Percentiles rank a stretch among this genome's conserved stretches.
Evolutionary conservation across 2,329 filamentous ascomycete genomes (phyloP).

Genomic region (Beauveria australis): DNA sequence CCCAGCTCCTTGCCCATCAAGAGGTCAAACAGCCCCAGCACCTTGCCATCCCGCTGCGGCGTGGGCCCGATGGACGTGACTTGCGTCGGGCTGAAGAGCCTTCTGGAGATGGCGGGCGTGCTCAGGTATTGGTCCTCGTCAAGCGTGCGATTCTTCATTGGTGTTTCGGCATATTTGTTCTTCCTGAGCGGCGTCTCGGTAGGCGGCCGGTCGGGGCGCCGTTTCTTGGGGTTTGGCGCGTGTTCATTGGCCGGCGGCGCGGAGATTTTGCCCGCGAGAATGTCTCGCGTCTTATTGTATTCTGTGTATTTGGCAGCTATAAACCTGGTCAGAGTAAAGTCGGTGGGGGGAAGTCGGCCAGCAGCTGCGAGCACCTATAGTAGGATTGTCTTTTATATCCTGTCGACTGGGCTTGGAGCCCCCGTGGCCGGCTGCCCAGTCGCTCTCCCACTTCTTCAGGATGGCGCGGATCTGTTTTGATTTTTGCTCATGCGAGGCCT

Average conservation of each 20-base stretch:
- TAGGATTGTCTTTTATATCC: slow-evolving; percentile 67
- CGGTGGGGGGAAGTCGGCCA: neutral
- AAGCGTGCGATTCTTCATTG: slow-evolving; percentile 31
- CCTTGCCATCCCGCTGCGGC: slow-evolving; percentile 68
- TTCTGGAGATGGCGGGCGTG: slow-evolving; percentile 49
- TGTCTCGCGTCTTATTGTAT: slow-evolving; percentile 58
- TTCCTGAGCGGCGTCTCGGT: slow-evolving; percentile 45
- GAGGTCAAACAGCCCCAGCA: slow-evolving; percentile 70
- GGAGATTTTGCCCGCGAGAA: slow-evolving; percentile 45
- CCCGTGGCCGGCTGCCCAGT: slow-evolving; percentile 52
- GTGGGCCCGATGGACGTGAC: slow-evolving; percentile 65
- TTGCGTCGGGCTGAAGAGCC: slow-evolving; percentile 50
- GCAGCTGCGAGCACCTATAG: slow-evolving; percentile 49
- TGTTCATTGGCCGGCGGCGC: slow-evolving; percentile 32
- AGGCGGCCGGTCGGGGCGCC: slow-evolving; percentile 27
- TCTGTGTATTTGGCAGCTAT: slow-evolving; percentile 67
- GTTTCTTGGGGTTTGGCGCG: slow-evolving; percentile 29
- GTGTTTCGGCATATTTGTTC: slow-evolving; percentile 37
- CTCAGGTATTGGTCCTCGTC: slow-evolving; percentile 37
- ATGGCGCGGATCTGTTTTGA: slow-evolving; percentile 54
- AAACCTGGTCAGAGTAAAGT: neutral
- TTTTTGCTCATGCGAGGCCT: slow-evolving; percentile 38
- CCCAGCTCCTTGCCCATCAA: slow-evolving; percentile 43
- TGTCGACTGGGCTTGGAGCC: slow-evolving; percentile 63
- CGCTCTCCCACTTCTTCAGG: slow-evolving; percentile 66